Evolutionary conservation across 805 yeast genomes (phyloP).

Genomic region (Maudiozyma saulgeensis): DNA sequence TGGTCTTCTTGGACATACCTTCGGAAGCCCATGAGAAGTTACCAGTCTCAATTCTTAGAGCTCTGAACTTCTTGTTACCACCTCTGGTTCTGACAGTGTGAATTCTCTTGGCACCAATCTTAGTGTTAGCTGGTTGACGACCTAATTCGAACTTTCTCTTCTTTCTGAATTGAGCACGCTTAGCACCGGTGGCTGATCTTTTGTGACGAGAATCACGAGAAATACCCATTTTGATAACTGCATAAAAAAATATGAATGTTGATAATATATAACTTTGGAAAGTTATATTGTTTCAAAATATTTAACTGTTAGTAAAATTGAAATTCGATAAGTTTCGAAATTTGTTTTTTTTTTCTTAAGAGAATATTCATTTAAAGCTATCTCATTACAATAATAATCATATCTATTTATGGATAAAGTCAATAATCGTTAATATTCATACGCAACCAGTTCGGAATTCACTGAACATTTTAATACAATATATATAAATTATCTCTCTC

Average conservation of each 20-base stretch:
- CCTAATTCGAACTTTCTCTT: conserved; percentile 99
- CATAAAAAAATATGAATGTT: too few relatives aligned
- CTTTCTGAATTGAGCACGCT: conserved; percentile 99
- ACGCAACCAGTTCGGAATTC: too few relatives aligned
- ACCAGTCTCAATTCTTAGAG: conserved; percentile 97
- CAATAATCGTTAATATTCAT: too few relatives aligned
- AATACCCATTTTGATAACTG: conserved; percentile 82
- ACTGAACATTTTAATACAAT: too few relatives aligned
- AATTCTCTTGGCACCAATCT: conserved; percentile 97
- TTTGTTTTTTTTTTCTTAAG: too few relatives aligned
- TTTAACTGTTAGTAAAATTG: not conserved
- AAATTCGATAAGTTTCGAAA: too few relatives aligned
- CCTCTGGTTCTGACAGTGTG: conserved; percentile 99
- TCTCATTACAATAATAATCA: too few relatives aligned
- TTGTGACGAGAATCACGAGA: conserved; percentile 99
- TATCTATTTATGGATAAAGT: too few relatives aligned
- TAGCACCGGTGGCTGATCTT: conserved; percentile 99
- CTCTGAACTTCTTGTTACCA: conserved; percentile 99
- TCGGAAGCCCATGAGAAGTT: conserved; percentile 99
- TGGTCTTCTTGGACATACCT: conserved; percentile 97
- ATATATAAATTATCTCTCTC: too few relatives aligned
- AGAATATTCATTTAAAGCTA: too few relatives aligned
- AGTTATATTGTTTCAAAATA: not conserved
- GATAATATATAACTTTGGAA: too few relatives aligned
- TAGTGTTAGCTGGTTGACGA: conserved; percentile 99